Percentiles rank a stretch among this genome's conserved stretches.
Conservation (phyloP, 2,329 filamentous ascomycete species). For the Trichoderma sp. region DNA sequence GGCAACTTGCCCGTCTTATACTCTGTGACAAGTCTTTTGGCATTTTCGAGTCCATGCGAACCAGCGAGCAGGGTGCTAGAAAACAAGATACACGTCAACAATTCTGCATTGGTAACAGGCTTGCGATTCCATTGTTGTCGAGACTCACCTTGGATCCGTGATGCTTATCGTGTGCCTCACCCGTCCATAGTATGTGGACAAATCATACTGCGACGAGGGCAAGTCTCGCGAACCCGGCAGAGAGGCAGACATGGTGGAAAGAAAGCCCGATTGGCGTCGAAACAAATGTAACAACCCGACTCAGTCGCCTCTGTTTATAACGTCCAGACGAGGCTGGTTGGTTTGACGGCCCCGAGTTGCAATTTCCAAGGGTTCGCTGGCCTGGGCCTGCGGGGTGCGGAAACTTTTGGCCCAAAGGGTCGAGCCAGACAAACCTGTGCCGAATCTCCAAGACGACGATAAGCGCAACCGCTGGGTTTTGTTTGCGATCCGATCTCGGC, state of each 20-base stretch:
- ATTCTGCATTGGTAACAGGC: neutral
- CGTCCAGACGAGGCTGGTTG: neutral
- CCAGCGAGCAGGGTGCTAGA: conserved; percentile 82
- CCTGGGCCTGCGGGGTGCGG: conserved; percentile 18
- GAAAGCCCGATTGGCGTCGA: conserved; percentile 9
- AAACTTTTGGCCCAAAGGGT: conserved; percentile 12
- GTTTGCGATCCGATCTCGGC: conserved; percentile 22
- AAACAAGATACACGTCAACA: neutral
- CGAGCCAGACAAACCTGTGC: conserved; percentile 14
- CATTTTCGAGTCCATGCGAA: conserved; percentile 73
- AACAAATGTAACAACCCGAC: neutral
- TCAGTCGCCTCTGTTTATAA: neutral
- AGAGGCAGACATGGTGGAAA: conserved; percentile 59
- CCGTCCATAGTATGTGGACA: conserved; percentile 91
- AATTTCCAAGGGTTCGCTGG: neutral
- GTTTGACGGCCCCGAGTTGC: neutral
- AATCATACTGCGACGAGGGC: conserved; percentile 87
- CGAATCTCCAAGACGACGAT: conserved; percentile 23
- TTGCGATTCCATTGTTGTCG: neutral
- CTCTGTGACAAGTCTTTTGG: conserved; percentile 74
- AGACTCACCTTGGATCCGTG: conserved; percentile 92
- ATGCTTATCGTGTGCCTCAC: conserved; percentile 87
- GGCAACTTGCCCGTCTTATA: conserved; percentile 83
- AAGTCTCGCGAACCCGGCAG: conserved; percentile 72
- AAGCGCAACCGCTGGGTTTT: conserved; percentile 20